phyloP scores from a whole-genome alignment of 164 flowering plant genomes.

The Piper longum region DNA sequence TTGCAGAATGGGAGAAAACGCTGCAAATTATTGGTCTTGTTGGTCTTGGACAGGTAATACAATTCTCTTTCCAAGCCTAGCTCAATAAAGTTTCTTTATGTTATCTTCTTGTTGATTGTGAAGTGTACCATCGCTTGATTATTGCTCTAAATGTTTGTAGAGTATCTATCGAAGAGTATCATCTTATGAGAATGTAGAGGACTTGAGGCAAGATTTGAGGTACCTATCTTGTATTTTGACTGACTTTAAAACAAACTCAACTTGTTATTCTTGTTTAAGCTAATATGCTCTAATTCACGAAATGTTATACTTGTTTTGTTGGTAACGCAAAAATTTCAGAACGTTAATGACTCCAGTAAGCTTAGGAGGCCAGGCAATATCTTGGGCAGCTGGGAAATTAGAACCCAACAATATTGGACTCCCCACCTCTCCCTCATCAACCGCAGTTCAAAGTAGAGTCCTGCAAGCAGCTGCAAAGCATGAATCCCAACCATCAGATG shows the following conservation, averaged over 20 bases:
- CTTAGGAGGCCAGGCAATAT: constrained; percentile 64
- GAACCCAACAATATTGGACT: constrained; percentile 57
- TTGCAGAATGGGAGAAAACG: constrained; percentile 87
- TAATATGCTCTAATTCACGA: too few species aligned
- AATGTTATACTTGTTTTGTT: neutral
- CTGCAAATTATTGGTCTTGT: constrained; percentile 59
- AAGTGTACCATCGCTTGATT: neutral
- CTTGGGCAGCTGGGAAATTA: constrained; percentile 67
- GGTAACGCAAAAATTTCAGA: constrained; percentile 16
- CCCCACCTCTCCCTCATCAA: constrained; percentile 72
- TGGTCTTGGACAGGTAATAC: constrained; percentile 67
- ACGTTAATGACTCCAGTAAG: constrained; percentile 50
- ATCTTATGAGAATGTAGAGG: constrained; percentile 58
- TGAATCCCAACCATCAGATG: constrained; percentile 70
- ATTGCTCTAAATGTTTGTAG: constrained; percentile 21
- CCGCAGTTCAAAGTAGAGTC: constrained; percentile 70
- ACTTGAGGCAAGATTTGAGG: constrained; percentile 74
- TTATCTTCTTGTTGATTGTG: neutral
- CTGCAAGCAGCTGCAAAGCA: constrained; percentile 94
- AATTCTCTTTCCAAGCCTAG: neutral
- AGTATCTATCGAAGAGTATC: constrained; percentile 51
- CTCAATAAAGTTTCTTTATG: neutral
- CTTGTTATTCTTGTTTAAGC: too few species aligned
- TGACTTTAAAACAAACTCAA: too few species aligned
- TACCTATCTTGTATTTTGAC: constrained; percentile 8